Evolutionary conservation across 202 grass and related monocot species (phyloP), one percentile per base, ranked within the genome.

Genomic region (Brachypodium distachyon): DNA sequence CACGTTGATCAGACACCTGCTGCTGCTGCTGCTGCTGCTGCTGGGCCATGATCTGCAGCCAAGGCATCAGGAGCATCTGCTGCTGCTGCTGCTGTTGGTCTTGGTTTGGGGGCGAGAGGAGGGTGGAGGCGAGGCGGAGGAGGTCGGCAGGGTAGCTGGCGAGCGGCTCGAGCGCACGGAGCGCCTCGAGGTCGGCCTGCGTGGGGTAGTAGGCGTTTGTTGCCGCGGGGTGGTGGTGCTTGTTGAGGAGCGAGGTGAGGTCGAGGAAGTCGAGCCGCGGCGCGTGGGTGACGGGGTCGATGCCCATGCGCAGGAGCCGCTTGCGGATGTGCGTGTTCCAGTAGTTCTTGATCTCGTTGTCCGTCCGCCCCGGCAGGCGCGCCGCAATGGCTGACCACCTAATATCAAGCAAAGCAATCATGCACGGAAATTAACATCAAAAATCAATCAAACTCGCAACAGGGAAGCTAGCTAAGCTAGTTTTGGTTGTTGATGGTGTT

Each of bases 291-390:
- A 96, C 92, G 7, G 96, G 96, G 86, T 99, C 96, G 59, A 95
- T 76, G 25, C 92, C 89, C 92, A 95, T 92, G 36, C 85, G 70
- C 0, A 99, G 87, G 2, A 99, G 82, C 55, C 87, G 82, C 87
- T 95, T 99, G 58, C 96, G 89, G 77, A 99, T 96, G 87, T 92
- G 91, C 61, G 96, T 98, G 83, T 98, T 98, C 96, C 96, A 98
- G 72, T 98, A 98, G 87, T 98, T 98, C 80, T 98, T 98, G 81
- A 98, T 92, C 87, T 98, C 91, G 62, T 95, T 98, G 72, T 98
- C 96, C 55, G 96, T 98, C 78, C 96, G 85, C 31, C 96, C 92
- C 0, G 96, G 96, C 72, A 99, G 87, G 51, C 92, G 74, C 59
- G 96, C 96, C 23, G 96, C 96, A 62, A 99, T 99, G 52, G 87